Percentiles rank a stretch among this genome's conserved stretches.
phyloP scores from a whole-genome alignment of 805 yeast genomes.

The Clavispora vitiphila region DNA sequence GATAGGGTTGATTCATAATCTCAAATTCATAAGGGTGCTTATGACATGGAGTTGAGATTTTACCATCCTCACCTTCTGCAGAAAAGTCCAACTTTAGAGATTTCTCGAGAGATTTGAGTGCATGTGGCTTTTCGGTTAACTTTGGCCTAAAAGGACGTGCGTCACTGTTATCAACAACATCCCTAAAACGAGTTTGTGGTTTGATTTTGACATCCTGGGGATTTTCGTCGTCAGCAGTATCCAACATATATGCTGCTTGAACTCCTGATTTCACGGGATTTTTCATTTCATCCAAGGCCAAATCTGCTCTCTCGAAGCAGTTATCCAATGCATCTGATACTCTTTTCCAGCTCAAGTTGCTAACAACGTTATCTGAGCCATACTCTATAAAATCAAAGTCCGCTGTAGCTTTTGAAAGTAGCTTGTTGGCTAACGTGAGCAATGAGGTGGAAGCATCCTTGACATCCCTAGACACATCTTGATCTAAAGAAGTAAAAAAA shows the following conservation, averaged over 20 bases:
- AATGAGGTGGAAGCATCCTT: slow-evolving; percentile 38
- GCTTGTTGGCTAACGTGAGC: slow-evolving; percentile 41
- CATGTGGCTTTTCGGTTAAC: slow-evolving; percentile 67
- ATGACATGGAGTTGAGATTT: slow-evolving; percentile 49
- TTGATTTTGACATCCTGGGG: slow-evolving; percentile 40
- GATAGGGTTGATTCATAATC: slow-evolving; percentile 66
- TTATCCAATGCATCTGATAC: slow-evolving; percentile 62
- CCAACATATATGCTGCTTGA: neutral
- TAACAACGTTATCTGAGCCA: slow-evolving; percentile 40
- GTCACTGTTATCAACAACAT: slow-evolving; percentile 64
- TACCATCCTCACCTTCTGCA: slow-evolving; percentile 27
- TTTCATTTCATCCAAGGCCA: slow-evolving; percentile 49
- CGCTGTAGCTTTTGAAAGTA: slow-evolving; percentile 32
- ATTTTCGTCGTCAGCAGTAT: slow-evolving; percentile 7
- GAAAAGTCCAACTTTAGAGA: slow-evolving; percentile 25
- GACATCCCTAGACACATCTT: slow-evolving; percentile 34
- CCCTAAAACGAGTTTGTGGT: slow-evolving; percentile 64
- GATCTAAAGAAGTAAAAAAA: slow-evolving; percentile 64
- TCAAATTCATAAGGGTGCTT: slow-evolving; percentile 79
- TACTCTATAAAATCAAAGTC: slow-evolving; percentile 22
- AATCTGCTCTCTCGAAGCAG: slow-evolving; percentile 72
- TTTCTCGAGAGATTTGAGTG: slow-evolving; percentile 52
- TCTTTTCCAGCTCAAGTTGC: slow-evolving; percentile 52
- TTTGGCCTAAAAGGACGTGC: slow-evolving; percentile 72
- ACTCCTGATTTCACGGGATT: slow-evolving; percentile 18